These are phyloP conservation scores for Monilinia vaccinii-corymbosi DNA, from an alignment of 2,329 filamentous ascomycete species.

Conservation along the genomic window DNA sequence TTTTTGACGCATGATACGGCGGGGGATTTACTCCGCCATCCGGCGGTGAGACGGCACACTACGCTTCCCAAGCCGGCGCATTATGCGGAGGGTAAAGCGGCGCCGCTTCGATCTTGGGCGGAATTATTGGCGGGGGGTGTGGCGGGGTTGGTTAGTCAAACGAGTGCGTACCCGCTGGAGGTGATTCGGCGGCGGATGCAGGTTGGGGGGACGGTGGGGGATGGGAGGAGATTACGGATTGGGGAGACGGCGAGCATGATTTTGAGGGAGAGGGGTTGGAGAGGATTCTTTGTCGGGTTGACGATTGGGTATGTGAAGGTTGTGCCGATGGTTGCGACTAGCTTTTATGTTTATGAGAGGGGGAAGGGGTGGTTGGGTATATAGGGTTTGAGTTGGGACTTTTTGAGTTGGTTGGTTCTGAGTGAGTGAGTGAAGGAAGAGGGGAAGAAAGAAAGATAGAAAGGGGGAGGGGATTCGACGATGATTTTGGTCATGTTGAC, in stretches of 20 bases:
- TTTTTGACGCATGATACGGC: conserved; percentile 92
- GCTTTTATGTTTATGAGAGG: conserved; percentile 58
- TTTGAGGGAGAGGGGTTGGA: conserved; percentile 62
- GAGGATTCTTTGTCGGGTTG: conserved; percentile 86
- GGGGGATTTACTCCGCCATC: conserved; percentile 71
- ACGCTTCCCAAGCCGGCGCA: conserved; percentile 56
- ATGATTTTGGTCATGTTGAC: no score
- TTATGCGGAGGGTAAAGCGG: conserved; percentile 49
- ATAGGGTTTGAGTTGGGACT: conserved; percentile 30
- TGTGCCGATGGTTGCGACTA: conserved; percentile 73
- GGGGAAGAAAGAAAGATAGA: no score
- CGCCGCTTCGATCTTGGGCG: conserved; percentile 73
- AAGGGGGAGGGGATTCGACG: no score
- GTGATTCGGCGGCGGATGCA: conserved; percentile 92
- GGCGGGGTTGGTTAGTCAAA: conserved; percentile 84
- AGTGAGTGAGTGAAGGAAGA: no score
- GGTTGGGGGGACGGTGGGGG: conserved; percentile 86
- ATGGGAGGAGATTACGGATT: conserved; percentile 71
- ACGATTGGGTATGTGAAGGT: conserved; percentile 95
- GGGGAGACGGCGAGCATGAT: conserved; percentile 71
- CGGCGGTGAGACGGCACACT: conserved; percentile 60
- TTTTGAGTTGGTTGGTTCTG: no score
- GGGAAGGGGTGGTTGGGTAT: conserved; percentile 57
- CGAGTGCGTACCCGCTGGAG: conserved; percentile 86
- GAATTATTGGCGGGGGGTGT: conserved; percentile 77